These are phyloP conservation scores for Orbilia javanica DNA, from an alignment of 2,329 filamentous ascomycete genomes.

Conservation along the genomic window DNA sequence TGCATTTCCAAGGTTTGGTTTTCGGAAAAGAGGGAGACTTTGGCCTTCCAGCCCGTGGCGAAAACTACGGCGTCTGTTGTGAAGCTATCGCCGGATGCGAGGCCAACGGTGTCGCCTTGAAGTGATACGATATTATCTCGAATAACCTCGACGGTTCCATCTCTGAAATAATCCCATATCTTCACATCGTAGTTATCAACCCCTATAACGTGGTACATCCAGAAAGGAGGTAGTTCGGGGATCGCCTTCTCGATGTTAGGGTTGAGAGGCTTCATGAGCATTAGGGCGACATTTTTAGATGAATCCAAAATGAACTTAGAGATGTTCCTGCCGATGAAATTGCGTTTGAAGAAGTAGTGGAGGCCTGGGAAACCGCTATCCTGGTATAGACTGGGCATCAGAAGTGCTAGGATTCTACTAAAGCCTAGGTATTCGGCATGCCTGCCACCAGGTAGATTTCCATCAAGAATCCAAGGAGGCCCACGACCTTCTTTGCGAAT, in stretches of 20 bases:
- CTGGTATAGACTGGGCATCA: conserved; percentile 51
- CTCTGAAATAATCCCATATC: conserved; percentile 41
- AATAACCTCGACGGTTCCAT: conserved; percentile 40
- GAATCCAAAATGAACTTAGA: conserved; percentile 43
- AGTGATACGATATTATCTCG: conserved; percentile 32
- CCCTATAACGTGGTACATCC: conserved; percentile 58
- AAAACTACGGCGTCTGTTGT: conserved; percentile 50
- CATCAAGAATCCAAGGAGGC: conserved; percentile 69
- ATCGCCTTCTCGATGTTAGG: conserved; percentile 32
- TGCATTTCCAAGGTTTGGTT: conserved; percentile 49
- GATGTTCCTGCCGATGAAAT: conserved; percentile 38
- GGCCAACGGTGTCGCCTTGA: conserved; percentile 21
- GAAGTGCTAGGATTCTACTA: conserved; percentile 29
- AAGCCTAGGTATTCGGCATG: conserved; percentile 46
- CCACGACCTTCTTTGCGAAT: conserved; percentile 73
- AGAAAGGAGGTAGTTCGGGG: conserved; percentile 46
- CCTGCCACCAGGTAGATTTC: conserved; percentile 28
- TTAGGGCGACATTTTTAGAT: conserved; percentile 25
- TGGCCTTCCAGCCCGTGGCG: conserved; percentile 51
- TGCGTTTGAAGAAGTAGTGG: conserved; percentile 56
- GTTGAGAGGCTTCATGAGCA: conserved; percentile 36
- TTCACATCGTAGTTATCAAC: conserved; percentile 54
- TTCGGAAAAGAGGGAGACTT: conserved; percentile 40
- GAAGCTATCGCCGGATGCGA: conserved; percentile 40
- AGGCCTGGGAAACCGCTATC: conserved; percentile 53